Evolutionary conservation across 1,284 basidiomycete species (phyloP), one percentile per base, ranked within the genome.

Genomic region (Acaromyces ingoldii): DNA sequence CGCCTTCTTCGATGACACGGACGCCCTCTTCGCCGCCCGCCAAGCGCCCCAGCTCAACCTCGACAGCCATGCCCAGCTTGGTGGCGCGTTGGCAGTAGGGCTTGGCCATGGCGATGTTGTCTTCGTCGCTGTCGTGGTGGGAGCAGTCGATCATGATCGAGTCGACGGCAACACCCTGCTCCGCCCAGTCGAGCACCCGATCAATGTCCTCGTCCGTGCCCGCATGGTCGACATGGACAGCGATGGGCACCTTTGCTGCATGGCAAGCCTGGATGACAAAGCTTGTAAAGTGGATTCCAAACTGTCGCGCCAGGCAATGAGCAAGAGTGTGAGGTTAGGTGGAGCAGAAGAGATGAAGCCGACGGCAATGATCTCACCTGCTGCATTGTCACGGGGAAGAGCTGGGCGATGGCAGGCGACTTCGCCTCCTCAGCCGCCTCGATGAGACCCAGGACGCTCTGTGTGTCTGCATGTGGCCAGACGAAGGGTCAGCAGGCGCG

Each of bases 21-120:
- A 79, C 66, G 30, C 78, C 78, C 2, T 77, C 78, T 51, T 79
- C 78, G 17, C 78, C 78, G 24, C 78, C 78, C 44, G 78, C 77
- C 29, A 79, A 57, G 34, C 78, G 63, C 34, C 78, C 78, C 4
- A 79, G 69, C 64, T 79, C 78, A 39, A 79, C 78, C 62, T 79
- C 78, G 29, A 77, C 78, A 1, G 77, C 77, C 42, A 79, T 76
- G 15, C 78, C 78, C 34, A 68, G 60, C 34, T 49, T 61, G 33
- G 69, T 70, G 0, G 72, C 72, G 6, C 67, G 52, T 34, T 58
- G 22, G 40, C 67, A 65, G 43, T 50, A 59, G 15, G 62, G 62
- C 25, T 51, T 45, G 2, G 62, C 62, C 60, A 57, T 53, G 10
- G 43, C 36, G 37, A 64, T 64, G 39, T 62, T 64, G 3, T 62